Base-by-base conservation (phyloP, 1,139 yeast species). In the Pichiaceae sp. region DNA sequence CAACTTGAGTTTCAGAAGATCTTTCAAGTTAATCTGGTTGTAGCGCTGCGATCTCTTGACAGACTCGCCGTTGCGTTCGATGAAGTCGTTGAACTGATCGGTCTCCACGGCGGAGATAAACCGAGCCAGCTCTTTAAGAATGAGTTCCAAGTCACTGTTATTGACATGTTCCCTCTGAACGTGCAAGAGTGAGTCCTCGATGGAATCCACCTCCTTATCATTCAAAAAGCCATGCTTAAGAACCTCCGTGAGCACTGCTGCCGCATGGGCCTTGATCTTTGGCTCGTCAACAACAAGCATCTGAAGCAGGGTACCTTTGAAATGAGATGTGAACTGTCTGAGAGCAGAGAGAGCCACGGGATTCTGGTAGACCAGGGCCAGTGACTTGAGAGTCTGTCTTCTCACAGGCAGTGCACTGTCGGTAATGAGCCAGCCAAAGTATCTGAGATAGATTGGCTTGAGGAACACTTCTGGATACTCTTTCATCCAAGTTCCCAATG, bases 361-460 rank as follows among this genome's bases (percentile, higher is more conserved):
- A 14, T 41, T 43, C 33, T 51, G 53, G 45, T 71, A 75, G 23
- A 77, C 49, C 43, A 64, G 74, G 3, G 72, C 62, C 34, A 89
- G 59, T 3, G 72, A 68, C 46, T 68, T 73, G 17, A 82, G 54
- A 1, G 77, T 87, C 48, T 83, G 91, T 5, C 64, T 54, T 45
- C 95, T 68, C 1, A 85, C 93, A 3, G 57, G 46, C 14, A 71
- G 59, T 17, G 72, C 69, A 2, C 77, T 68, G 51, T 89, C 97
- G 7, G 91, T 78, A 33, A 87, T 61, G 17, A 85, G 65, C 93
- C 94, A 83, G 3, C 95, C 95, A 52, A 81, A 72, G 53, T 83
- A 84, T 42, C 89, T 71, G 42, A 87, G 65, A 52, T 76, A 83
- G 1, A 76, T 63, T 2, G 81, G 78, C 42, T 78, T 83, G 47